Evolutionary conservation across 371 early-diverging fungal species (phyloP), one percentile per base, ranked within the genome.

Genomic region (Vairimorpha ceranae): DNA sequence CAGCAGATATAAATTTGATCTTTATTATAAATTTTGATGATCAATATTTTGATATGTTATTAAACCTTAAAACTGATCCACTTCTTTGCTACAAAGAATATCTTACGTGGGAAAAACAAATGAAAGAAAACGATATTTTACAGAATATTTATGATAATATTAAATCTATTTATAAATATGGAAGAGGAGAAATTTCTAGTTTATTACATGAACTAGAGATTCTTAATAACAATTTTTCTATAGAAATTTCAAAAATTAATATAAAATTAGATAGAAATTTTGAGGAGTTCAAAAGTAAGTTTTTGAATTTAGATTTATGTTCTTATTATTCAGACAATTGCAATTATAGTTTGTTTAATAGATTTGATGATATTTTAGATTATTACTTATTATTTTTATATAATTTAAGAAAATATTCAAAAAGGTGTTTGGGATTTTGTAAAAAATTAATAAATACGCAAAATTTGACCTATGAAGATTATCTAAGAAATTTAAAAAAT

Each of bases 91-190:
- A 63, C 3, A 54, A 41, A 54, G 35, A 61, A n/a, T 67, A 70
- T n/a, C 6, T 75, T 15, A 38, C 27, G 7, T 36, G 2, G 45
- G 51, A 67, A 41, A 45, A 63, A 54, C 29, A 32, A 63, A 46
- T 3, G 17, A 45, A 66, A 61, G 67, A 70, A 23, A 75, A 75
- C 43, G 51, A 38, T 21, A 59, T 65, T 21, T 32, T 70, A 29
- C 19, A 65, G 12, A 36, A 48, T 19, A 70, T 78, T 35, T 32
- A 64, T 12, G 35, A 48, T 6, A 35, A 36, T 7, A 32, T 58
- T 23, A 71, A 56, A 29, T 1, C 15, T 12, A 32, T 64, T 27
- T 77, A 77, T 38, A 77, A 77, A 66, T 77, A 77, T 71, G 71
- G 76, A 2, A 65, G 45, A 32, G 75, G 70, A 32, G 33, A 45